These are phyloP conservation scores for Mitragyna speciosa DNA, from an alignment of 257 asterid species.

Conservation along the genomic window DNA sequence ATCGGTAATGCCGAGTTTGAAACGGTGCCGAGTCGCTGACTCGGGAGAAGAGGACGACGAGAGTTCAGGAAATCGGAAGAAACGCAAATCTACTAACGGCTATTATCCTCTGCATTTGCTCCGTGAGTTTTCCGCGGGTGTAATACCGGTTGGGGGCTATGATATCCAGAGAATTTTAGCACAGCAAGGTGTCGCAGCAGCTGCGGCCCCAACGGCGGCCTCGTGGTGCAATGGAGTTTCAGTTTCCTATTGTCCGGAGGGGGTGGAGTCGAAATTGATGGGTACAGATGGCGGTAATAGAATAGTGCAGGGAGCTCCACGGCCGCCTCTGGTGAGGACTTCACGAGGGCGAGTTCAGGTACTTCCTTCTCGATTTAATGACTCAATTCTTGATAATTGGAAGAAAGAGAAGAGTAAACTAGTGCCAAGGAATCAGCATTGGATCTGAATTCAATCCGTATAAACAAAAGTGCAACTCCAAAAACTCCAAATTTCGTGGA, in stretches of 20 bases:
- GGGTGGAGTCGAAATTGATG: slow-evolving; percentile 35
- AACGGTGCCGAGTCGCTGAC: slow-evolving; percentile 68
- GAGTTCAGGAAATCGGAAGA: slow-evolving; percentile 60
- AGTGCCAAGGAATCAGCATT: slow-evolving; percentile 44
- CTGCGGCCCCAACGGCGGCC: slow-evolving; percentile 26
- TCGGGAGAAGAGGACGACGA: slow-evolving; percentile 68
- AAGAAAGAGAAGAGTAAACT: slow-evolving; percentile 70
- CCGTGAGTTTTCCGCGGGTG: slow-evolving; percentile 68
- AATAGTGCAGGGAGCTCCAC: slow-evolving; percentile 43
- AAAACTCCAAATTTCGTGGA: slow-evolving; percentile 36
- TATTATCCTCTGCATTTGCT: slow-evolving; percentile 68
- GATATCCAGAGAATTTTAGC: slow-evolving; percentile 45
- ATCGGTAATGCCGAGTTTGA: slow-evolving; percentile 93
- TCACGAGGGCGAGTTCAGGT: slow-evolving; percentile 97
- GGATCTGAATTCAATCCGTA: slow-evolving; percentile 68
- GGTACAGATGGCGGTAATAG: slow-evolving; percentile 20
- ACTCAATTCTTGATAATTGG: slow-evolving; percentile 89
- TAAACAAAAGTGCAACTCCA: slow-evolving; percentile 41
- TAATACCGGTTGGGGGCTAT: slow-evolving; percentile 55
- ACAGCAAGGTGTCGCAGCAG: slow-evolving; percentile 28
- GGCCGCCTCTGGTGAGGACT: slow-evolving; percentile 89
- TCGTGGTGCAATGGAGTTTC: slow-evolving; percentile 37
- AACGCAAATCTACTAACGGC: slow-evolving; percentile 48
- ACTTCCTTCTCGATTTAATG: slow-evolving; percentile 90
- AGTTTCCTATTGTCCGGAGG: slow-evolving; percentile 28